These are phyloP conservation scores for Aspergillus transmontanensis DNA, from an alignment of 2,329 filamentous ascomycete species.

Conservation along the genomic window DNA sequence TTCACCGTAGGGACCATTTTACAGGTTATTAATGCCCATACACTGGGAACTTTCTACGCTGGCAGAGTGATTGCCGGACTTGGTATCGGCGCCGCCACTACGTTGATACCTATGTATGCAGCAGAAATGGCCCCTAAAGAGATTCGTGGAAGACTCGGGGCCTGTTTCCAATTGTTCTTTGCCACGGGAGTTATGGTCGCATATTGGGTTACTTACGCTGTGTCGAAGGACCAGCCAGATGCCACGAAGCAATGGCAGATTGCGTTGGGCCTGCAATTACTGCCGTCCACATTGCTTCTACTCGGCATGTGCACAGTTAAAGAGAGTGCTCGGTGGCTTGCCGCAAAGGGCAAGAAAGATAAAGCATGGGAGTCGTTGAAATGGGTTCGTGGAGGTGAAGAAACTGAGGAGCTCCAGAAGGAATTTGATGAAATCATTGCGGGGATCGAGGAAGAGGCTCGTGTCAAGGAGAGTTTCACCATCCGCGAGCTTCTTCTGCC, in stretches of 20 bases:
- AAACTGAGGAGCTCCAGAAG: constrained; percentile 34
- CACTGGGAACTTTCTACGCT: constrained; percentile 48
- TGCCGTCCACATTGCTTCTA: constrained; percentile 51
- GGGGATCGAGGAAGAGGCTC: constrained; percentile 52
- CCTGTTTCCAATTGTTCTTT: constrained; percentile 44
- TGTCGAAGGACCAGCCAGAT: constrained; percentile 40
- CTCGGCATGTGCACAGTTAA: constrained; percentile 54
- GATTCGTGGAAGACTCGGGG: constrained; percentile 42
- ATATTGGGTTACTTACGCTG: constrained; percentile 54
- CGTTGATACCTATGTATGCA: constrained; percentile 44
- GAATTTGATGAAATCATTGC: constrained; percentile 45
- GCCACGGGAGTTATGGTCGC: constrained; percentile 42
- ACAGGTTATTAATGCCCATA: constrained; percentile 50
- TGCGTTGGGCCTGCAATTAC: constrained; percentile 50
- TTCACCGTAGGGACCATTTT: constrained; percentile 44
- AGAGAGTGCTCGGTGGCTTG: constrained; percentile 53
- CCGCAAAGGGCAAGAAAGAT: constrained; percentile 49
- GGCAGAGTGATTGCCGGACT: constrained; percentile 50
- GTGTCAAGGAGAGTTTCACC: constrained; percentile 49
- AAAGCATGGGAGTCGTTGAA: constrained; percentile 52
- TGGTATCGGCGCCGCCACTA: constrained; percentile 49
- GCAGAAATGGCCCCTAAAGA: constrained; percentile 47
- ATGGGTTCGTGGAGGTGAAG: constrained; percentile 55
- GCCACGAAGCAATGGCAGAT: constrained; percentile 55
- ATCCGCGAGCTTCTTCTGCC: constrained; percentile 52